These are phyloP conservation scores for Plasmodium coatneyi DNA, from an alignment of 169 alveolate species.

Conservation along the genomic window DNA sequence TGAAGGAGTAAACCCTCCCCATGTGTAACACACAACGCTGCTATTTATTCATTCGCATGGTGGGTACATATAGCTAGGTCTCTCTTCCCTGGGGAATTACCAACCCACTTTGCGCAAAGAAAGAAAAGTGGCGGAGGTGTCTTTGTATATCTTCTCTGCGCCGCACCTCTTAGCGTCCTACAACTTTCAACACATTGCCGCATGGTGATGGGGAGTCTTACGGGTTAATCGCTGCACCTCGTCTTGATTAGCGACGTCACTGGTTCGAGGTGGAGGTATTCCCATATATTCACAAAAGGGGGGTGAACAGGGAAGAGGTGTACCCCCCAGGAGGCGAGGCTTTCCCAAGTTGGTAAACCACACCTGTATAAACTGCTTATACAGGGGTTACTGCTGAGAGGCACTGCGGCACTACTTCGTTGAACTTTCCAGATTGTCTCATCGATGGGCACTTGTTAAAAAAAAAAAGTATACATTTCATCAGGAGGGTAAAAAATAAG, in stretches of 20 bases:
- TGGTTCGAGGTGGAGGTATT: background rate
- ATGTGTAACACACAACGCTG: background rate
- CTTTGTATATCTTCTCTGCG: background rate
- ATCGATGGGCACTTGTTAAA: background rate
- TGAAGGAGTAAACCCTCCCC: background rate
- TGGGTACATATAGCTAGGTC: background rate
- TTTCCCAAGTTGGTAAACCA: background rate
- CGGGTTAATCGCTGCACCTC: background rate
- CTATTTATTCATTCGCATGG: background rate
- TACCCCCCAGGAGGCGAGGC: background rate
- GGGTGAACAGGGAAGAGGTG: background rate
- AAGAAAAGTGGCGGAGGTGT: background rate
- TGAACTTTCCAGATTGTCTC: background rate
- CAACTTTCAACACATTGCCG: background rate
- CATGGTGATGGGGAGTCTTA: background rate
- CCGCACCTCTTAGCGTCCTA: background rate
- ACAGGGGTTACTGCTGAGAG: background rate
- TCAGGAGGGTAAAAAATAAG: background rate
- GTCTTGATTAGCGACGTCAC: background rate
- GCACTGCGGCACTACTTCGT: background rate
- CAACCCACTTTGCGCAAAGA: background rate
- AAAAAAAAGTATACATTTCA: background rate
- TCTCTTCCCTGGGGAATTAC: background rate
- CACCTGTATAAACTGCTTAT: background rate
- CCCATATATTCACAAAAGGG: background rate